A percentile compares a stretch with the other conserved stretches of the same genome.
These are phyloP conservation scores for Tetrahymena malaccensis DNA, from an alignment of 73 alveolate species.

Conservation along the genomic window DNA sequence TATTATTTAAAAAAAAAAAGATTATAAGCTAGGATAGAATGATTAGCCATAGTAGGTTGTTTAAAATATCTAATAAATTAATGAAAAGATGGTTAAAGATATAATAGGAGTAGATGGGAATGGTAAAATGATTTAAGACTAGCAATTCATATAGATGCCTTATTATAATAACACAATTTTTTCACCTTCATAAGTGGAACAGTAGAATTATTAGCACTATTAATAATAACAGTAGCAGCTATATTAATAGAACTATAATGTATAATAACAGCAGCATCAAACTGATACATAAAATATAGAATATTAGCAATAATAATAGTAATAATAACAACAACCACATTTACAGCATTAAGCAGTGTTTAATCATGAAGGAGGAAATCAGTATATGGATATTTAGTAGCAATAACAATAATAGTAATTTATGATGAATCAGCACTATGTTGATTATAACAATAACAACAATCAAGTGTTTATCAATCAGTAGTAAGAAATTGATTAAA, in stretches of 20 bases:
- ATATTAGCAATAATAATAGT: neutral
- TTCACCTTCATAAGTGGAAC: neutral
- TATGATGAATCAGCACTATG: neutral
- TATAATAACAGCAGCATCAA: neutral
- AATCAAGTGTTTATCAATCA: neutral
- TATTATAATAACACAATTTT: neutral
- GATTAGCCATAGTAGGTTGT: neutral
- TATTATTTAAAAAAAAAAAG: neutral
- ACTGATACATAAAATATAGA: neutral
- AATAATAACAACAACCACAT: neutral
- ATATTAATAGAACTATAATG: neutral
- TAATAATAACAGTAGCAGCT: neutral
- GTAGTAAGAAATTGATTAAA: neutral
- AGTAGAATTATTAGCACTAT: neutral
- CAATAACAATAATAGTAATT: neutral
- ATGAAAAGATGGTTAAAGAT: neutral
- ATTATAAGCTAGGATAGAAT: neutral
- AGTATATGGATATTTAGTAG: neutral
- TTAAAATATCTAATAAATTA: neutral
- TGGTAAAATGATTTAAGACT: neutral
- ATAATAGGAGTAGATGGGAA: neutral
- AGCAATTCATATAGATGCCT: neutral
- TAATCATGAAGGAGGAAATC: neutral
- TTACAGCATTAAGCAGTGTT: neutral
- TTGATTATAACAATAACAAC: neutral